Evolutionary conservation across 345 rosid genomes (phyloP).

Genomic region (Jatropha curcas): DNA sequence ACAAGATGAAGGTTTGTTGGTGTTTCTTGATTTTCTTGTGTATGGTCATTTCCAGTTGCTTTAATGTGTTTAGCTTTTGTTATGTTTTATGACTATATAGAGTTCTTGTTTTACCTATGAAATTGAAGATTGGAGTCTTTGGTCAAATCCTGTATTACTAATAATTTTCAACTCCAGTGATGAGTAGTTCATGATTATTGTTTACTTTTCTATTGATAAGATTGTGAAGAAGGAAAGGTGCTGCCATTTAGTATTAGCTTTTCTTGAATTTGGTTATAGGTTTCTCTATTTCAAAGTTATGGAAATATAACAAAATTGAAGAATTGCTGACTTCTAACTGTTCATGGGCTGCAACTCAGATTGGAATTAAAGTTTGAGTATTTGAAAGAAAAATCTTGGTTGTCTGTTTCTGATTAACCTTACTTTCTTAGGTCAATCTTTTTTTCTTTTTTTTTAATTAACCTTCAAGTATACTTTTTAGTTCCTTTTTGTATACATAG

Average conservation of each 20-base stretch:
- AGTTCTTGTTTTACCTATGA: too few species aligned
- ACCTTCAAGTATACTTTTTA: too few species aligned
- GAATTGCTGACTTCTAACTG: neutral
- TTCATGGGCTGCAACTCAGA: too few species aligned
- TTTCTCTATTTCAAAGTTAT: neutral
- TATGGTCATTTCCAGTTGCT: neutral
- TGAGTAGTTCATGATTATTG: neutral
- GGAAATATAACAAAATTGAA: neutral
- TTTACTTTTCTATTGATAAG: neutral
- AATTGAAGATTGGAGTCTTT: too few species aligned
- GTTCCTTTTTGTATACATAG: too few species aligned
- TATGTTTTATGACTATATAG: too few species aligned
- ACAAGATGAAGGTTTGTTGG: slow-evolving; percentile 66
- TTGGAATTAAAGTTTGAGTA: neutral
- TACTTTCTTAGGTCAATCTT: too few species aligned
- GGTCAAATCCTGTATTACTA: neutral
- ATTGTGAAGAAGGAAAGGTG: neutral
- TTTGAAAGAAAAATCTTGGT: neutral
- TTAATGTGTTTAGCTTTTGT: neutral
- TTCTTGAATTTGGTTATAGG: too few species aligned
- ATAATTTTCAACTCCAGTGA: neutral
- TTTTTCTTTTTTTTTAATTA: too few species aligned
- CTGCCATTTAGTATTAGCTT: neutral
- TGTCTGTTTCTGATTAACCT: too few species aligned
- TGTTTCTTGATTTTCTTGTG: neutral